phyloP scores from a whole-genome alignment of 495 filamentous ascomycete genomes.

The Halenospora varia region DNA sequence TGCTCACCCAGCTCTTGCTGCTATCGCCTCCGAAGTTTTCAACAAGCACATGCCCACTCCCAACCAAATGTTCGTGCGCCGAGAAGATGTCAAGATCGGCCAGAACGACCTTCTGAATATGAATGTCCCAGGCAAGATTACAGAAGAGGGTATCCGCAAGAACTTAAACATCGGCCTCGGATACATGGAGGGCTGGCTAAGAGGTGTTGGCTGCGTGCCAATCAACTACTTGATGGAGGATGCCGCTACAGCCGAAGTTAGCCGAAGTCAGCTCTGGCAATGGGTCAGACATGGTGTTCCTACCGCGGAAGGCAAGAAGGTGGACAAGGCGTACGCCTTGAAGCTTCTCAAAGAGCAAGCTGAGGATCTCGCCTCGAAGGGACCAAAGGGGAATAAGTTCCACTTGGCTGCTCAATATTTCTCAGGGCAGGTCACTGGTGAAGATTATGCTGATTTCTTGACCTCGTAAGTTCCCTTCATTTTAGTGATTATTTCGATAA shows the following conservation, averaged over 20 bases:
- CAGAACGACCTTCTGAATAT: constrained; percentile 95
- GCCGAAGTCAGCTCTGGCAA: constrained; percentile 91
- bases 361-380: constrained; percentile 67
- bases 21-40: constrained; percentile 90
- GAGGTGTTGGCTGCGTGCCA: constrained; percentile 91
- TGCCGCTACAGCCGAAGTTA: constrained; percentile 94
- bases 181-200: constrained; percentile 99
- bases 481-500: neutral
- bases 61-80: constrained; percentile 89
- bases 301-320: constrained; percentile 85
- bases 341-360: constrained; percentile 85
- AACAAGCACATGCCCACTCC: constrained; percentile 99
- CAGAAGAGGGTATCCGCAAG: constrained; percentile 95
- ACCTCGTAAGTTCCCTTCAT: constrained; percentile 56
- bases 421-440: constrained; percentile 86
- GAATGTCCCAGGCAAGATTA: constrained; percentile 91
- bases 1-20: constrained; percentile 88
- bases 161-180: constrained; percentile 95
- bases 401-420: constrained; percentile 90
- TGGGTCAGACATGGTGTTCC: constrained; percentile 84
- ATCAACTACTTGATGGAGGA: constrained; percentile 99
- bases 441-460: constrained; percentile 97
- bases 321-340: constrained; percentile 87
- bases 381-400: constrained; percentile 87
- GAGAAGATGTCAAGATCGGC: constrained; percentile 83